Evolutionary conservation across 2,329 filamentous ascomycete genomes (phyloP), one percentile per base, ranked within the genome.

Genomic region (Penicillium sp.): DNA sequence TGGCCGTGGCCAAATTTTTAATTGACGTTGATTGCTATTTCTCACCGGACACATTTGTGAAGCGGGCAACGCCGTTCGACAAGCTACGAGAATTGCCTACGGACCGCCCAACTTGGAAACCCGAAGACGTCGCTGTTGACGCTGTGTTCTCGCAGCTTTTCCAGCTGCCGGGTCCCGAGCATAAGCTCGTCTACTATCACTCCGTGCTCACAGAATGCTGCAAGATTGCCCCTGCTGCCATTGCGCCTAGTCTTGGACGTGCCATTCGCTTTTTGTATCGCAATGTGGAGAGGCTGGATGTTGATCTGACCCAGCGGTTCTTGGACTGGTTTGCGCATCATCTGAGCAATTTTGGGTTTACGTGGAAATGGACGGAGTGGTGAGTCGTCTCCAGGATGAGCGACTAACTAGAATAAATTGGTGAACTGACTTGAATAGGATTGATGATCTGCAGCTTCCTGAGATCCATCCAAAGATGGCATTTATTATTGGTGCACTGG

Each of bases 311-410:
- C 56, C 88, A 92, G 66, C 85, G 94, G 24, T 97, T 97, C 75
- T 80, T 96, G 69, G 93, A 97, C 71, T 99, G 94, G 94, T 99
- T 99, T 69, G 84, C 93, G 18, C 94, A 99, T 71, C 94, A 99
- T 77, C 77, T 99, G 63, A 97, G 92, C 76, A 99, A 99, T 77
- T 99, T 99, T 70, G 94, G 96, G 53, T 99, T 97, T 71, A 94
- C 94, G 9, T 99, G 94, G 94, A 97, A 97, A 75, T 99, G 94
- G 94, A 87, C 89, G 16, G 94, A 99, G 76, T 99, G 94, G 94
- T 84, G 72, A 65, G 79, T 74, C 30, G 35, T 7, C 12, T 28
- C 38, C 8, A 28, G 26, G 8, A 28, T 35, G 11, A 8, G 11
- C 14, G 23, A 14, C 9, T 33, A 43, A 24, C 12, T 3, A 45